phyloP scores from a whole-genome alignment of 345 rosid species.

The Isatis tinctoria region DNA sequence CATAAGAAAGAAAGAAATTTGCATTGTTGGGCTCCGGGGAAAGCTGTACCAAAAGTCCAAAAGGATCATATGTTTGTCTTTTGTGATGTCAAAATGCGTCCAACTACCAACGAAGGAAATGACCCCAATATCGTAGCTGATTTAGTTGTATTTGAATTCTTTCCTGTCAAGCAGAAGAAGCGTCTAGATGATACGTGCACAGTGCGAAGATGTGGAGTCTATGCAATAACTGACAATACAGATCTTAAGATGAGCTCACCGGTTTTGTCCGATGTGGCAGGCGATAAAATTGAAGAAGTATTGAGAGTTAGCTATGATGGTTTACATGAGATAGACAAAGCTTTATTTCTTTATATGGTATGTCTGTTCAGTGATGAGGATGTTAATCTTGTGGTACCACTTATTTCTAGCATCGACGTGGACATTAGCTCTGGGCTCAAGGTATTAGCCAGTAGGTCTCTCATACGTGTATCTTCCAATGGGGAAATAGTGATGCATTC shows the following conservation, averaged over 20 bases:
- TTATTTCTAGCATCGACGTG: background rate
- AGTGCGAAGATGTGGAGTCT: background rate
- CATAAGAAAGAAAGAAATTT: background rate
- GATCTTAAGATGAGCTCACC: background rate
- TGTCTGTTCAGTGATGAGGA: background rate
- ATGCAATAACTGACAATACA: background rate
- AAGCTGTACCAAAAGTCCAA: background rate
- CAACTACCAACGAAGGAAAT: background rate
- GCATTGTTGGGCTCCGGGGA: background rate
- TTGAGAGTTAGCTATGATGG: background rate
- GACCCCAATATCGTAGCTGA: background rate
- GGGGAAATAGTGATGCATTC: background rate
- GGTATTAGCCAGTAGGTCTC: background rate
- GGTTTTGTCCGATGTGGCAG: background rate
- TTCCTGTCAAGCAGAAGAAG: background rate
- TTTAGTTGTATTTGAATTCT: background rate
- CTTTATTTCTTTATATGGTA: background rate
- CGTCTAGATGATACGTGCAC: background rate
- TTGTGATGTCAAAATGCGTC: background rate
- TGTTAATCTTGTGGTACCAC: background rate
- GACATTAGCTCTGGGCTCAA: background rate
- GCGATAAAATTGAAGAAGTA: background rate
- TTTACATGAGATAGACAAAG: background rate
- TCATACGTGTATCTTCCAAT: background rate
- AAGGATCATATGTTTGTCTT: conserved; percentile 4